Evolutionary conservation across 371 early-diverging fungal genomes (phyloP), one percentile per base, ranked within the genome.

Genomic region (Mucor sp.): DNA sequence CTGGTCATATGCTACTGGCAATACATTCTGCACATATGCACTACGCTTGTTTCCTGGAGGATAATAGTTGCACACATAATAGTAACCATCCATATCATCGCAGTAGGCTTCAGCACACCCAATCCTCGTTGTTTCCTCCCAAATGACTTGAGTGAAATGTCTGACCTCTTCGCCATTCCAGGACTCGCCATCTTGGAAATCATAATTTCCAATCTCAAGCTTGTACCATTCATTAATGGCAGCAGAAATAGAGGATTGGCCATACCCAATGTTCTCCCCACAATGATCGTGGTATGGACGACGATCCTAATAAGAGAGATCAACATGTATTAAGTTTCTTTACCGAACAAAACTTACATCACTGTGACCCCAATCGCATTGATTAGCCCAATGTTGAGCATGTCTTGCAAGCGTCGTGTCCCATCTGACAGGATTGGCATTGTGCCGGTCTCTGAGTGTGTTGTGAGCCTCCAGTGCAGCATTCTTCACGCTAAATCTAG

Each of bases 111-210:
- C 69, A 69, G 77, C 83, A 30, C 84, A 83, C 2, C 86, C 84
- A 4, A 85, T 62, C 4, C 73, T 30, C 21, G 68, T 76, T 17
- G 84, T 82, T 33, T 57, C 37, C 53, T 75, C 74, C 83, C 86
- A 85, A 6, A 83, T 81, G 0, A 84, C 69, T 39, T 79, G 78
- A 21, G 83, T 82, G 44, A 82, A 85, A 53, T 83, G 85, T 17
- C 82, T 21, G 8, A 41, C 11, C 15, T 60, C 60, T 8, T 21
- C 17, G 14, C 60, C 60, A 21, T 41, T 41, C 9, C 17, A 25
- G 8, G 60, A 60, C 43, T 15, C 14, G 2, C 43, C 43, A 6
- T 21, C 25, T 1, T 28, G 15, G 12, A 41, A 60, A 43, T 43
- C 21, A 21, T 60, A 60, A 41, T 60, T 17, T 5, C 14, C 8